phyloP scores from a whole-genome alignment of 2,329 filamentous ascomycete species.

The Achaetomium macrosporum region DNA sequence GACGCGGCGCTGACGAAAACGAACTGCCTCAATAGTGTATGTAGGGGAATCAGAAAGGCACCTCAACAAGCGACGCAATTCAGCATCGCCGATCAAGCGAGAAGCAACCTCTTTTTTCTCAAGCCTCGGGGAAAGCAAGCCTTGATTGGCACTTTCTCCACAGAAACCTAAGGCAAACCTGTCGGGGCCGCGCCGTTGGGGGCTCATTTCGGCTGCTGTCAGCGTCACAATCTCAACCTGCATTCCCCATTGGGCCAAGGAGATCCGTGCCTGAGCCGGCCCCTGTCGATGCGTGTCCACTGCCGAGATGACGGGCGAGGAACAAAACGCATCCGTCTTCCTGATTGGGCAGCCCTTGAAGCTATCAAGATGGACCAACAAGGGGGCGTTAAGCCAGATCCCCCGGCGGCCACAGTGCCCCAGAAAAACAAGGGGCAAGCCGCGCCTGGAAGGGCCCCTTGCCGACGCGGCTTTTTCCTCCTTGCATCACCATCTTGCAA shows the following conservation, averaged over 20 bases:
- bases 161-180: neutral
- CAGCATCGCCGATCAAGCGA: neutral
- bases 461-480: slow-evolving; percentile 12
- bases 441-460: slow-evolving; percentile 2
- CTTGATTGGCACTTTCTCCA: neutral
- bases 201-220: slow-evolving; percentile 23
- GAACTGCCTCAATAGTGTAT: too few relatives aligned
- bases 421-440: slow-evolving; percentile 13
- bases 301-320: slow-evolving; percentile 27
- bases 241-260: slow-evolving; percentile 19
- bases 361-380: slow-evolving; percentile 22
- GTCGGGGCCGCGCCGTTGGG: neutral
- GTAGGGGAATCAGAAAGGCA: too few relatives aligned
- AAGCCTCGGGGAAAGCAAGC: neutral
- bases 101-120: neutral
- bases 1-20: too few relatives aligned
- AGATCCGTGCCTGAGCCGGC: slow-evolving; percentile 17
- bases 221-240: slow-evolving; percentile 17
- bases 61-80: neutral
- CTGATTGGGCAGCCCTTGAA: slow-evolving; percentile 23
- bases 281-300: slow-evolving; percentile 18
- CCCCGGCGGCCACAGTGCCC: slow-evolving; percentile 13
- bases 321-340: slow-evolving; percentile 3
- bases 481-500: slow-evolving; percentile 12
- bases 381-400: slow-evolving; percentile 12